These are phyloP conservation scores for Stagonosporopsis chrysanthemi DNA, from an alignment of 2,329 filamentous ascomycete genomes.

Conservation along the genomic window DNA sequence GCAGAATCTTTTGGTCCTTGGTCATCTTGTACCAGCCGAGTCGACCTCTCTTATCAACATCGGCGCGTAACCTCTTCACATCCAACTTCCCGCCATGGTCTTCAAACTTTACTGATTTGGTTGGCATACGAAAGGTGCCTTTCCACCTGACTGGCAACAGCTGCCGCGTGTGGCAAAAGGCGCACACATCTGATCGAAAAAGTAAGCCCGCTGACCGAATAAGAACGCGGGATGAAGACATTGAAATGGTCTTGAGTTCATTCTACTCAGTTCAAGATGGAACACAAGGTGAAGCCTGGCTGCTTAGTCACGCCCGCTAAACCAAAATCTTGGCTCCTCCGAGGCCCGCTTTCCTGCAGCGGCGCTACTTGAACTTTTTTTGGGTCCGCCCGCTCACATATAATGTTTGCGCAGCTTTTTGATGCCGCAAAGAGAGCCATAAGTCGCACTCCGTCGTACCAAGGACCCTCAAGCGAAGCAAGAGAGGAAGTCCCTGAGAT, in stretches of 20 bases:
- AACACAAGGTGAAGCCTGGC: not conserved
- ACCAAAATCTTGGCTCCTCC: conserved; percentile 12
- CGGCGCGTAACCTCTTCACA: conserved; percentile 25
- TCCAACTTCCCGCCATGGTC: conserved; percentile 21
- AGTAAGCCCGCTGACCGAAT: conserved; percentile 18
- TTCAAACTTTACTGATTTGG: not conserved
- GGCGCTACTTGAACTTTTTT: conserved; percentile 19
- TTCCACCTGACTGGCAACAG: not conserved
- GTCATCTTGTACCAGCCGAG: conserved; percentile 30
- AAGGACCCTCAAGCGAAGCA: conserved; percentile 28
- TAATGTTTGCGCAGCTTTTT: conserved; percentile 45
- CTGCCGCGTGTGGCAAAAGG: conserved; percentile 31
- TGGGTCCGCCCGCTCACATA: conserved; percentile 10
- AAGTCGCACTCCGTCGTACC: conserved; percentile 41
- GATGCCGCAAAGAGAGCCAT: conserved; percentile 41
- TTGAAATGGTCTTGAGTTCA: conserved; percentile 4
- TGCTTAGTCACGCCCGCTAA: conserved; percentile 11
- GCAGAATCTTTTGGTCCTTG: conserved; percentile 26
- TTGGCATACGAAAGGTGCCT: not conserved
- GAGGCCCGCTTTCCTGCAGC: conserved; percentile 22
- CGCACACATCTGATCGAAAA: conserved; percentile 22
- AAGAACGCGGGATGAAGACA: conserved; percentile 31
- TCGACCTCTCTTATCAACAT: conserved; percentile 34
- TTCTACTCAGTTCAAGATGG: not conserved
- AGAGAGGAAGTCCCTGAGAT: conserved; percentile 22